Conservation (phyloP, 306 rosid species). For the Malus orientalis region DNA sequence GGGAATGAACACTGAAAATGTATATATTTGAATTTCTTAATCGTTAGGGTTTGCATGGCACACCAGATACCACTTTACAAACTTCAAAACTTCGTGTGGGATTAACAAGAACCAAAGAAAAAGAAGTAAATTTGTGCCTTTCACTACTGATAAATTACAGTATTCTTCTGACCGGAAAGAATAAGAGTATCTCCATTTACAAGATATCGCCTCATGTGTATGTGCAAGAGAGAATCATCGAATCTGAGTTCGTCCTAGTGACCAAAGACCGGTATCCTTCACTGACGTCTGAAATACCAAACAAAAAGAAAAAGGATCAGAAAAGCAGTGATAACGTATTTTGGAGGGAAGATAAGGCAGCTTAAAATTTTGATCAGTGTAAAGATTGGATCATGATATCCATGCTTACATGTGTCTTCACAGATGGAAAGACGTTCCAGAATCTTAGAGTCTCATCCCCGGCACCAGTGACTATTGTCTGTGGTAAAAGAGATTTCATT, state of each 20-base stretch:
- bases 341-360: neutral
- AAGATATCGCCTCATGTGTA: neutral
- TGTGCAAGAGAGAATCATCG: slow-evolving; percentile 31
- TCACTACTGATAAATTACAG: neutral
- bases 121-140: neutral
- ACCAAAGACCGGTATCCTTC: slow-evolving; percentile 88
- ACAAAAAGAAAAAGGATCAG: neutral
- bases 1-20: neutral
- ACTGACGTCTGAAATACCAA: slow-evolving; percentile 54
- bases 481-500: slow-evolving; percentile 18
- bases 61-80: neutral
- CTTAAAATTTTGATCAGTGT: neutral
- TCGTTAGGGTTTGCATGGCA: neutral
- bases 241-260: slow-evolving; percentile 78
- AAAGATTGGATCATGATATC: neutral
- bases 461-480: slow-evolving; percentile 95
- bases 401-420: slow-evolving; percentile 72
- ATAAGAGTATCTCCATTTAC: slow-evolving; percentile 10
- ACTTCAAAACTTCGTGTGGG: neutral
- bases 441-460: slow-evolving; percentile 96
- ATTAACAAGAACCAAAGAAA: neutral
- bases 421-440: slow-evolving; percentile 89
- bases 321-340: neutral
- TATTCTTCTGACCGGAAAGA: slow-evolving; percentile 6
- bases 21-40: neutral